Base-by-base conservation (phyloP, 2,329 filamentous ascomycete genomes). In the Monosporascus sp. region DNA sequence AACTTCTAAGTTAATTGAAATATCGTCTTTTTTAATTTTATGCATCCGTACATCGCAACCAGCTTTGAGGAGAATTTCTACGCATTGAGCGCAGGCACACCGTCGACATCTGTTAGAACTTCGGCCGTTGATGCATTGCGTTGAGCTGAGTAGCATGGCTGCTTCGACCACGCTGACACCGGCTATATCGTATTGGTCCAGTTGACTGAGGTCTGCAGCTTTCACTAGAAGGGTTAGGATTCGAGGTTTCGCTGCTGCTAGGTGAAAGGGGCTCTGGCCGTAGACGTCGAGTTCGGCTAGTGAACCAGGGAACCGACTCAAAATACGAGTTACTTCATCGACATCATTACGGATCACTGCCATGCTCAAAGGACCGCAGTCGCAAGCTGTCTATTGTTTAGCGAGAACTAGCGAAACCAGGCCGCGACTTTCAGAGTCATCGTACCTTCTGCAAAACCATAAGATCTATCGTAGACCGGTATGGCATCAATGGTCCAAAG, bases 401-500 rank as follows among this genome's bases (percentile, higher is more conserved):
- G 22, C 5, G 8, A n/a, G 18, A 22, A 4, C n/a, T 7, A 25
- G 15, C 17, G 27, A 17, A 36, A 50, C 20, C 14, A 22, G 37
- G 5, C 22, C 15, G n/a, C 27, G 18, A 44, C 8, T 15, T 36
- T 44, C n/a, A 45, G 18, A 11, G 25, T 9, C 3, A 35, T 1
- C 15, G 18, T 27, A 54, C 43, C 35, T 50, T 50, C 49, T 20
- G 52, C 52, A 54, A 43, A 54, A 27, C 43, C 24, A 22, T 35
- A 24, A 15, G 18, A 48, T 39, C 18, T 2, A 11, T 20, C 15
- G 20, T 38, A 36, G 18, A 17, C n/a, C 8, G 3, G 7, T 22
- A 41, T 14, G 20, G 5, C 3, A 3, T n/a, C 7, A 2, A 17
- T 6, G 15, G 7, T 22, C 11, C 18, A 24, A 15, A n/a, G n/a